A percentile compares a stretch with the other conserved stretches of the same genome.
Conservation (phyloP, 805 yeast genomes). For the Candida nonsorbophila region DNA sequence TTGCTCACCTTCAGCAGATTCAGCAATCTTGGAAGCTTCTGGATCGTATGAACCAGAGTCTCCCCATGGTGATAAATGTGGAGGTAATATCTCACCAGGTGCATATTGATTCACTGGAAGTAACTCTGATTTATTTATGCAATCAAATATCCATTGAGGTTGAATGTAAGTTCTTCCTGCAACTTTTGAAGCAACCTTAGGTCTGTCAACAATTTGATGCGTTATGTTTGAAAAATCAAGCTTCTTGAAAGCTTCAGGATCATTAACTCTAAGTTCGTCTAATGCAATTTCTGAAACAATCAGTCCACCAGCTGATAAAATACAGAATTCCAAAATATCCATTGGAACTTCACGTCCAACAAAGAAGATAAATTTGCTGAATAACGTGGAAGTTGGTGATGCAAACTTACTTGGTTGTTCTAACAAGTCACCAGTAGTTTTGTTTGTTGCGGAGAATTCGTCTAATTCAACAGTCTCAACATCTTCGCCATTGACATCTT, state of each 20-base stretch:
- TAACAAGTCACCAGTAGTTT: conserved; percentile 64
- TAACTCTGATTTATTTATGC: conserved; percentile 70
- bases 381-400: conserved; percentile 59
- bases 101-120: conserved; percentile 78
- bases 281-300: conserved; percentile 81
- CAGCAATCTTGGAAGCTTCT: conserved; percentile 44
- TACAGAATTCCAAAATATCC: conserved; percentile 83
- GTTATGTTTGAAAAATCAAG: conserved; percentile 69
- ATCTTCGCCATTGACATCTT: conserved; percentile 12
- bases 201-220: conserved; percentile 94
- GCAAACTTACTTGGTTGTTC: conserved; percentile 56
- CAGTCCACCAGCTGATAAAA: conserved; percentile 81
- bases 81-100: conserved; percentile 94
- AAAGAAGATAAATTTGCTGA: conserved; percentile 72
- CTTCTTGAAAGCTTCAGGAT: conserved; percentile 37
- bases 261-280: conserved; percentile 61
- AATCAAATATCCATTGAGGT: conserved; percentile 98
- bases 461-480: conserved; percentile 46
- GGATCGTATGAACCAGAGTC: conserved; percentile 91
- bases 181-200: conserved; percentile 67
- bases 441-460: conserved; percentile 58
- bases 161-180: conserved; percentile 92
- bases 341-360: conserved; percentile 95
- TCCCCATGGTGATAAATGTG: conserved; percentile 99
- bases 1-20: conserved; percentile 44